These are phyloP conservation scores for Saccharomyces mikatae DNA, from an alignment of 805 yeast species.

Conservation along the genomic window DNA sequence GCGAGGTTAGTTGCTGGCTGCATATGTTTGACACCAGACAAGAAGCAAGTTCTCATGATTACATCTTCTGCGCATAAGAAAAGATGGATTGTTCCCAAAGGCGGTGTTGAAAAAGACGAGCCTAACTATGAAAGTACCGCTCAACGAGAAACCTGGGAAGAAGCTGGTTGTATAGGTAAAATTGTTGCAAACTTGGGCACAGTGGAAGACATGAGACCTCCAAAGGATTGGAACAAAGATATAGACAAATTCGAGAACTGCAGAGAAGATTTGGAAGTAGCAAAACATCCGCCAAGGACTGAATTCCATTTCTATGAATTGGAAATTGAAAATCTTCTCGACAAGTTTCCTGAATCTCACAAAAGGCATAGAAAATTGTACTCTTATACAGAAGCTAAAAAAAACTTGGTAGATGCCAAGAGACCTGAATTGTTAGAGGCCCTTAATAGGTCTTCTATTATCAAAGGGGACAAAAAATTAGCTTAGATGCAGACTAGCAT, in stretches of 20 bases:
- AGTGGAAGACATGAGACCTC: slow-evolving; percentile 53
- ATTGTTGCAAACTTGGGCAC: slow-evolving; percentile 51
- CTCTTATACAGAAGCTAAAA: slow-evolving; percentile 55
- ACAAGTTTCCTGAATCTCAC: slow-evolving; percentile 67
- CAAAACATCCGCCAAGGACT: slow-evolving; percentile 54
- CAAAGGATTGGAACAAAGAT: slow-evolving; percentile 36
- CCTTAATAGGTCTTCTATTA: slow-evolving; percentile 46
- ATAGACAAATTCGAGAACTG: slow-evolving; percentile 14
- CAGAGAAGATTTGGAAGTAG: slow-evolving; percentile 19
- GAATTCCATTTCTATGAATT: slow-evolving; percentile 86
- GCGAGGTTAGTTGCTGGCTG: slow-evolving; percentile 93
- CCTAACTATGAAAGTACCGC: slow-evolving; percentile 44
- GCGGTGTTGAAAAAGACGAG: slow-evolving; percentile 89
- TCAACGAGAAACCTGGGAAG: slow-evolving; percentile 93
- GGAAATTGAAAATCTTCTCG: slow-evolving; percentile 46
- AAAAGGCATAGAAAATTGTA: slow-evolving; percentile 70
- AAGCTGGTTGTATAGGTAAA: slow-evolving; percentile 79
- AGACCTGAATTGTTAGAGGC: slow-evolving; percentile 65
- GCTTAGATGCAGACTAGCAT: neutral
- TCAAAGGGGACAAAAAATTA: slow-evolving; percentile 8
- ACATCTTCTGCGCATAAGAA: slow-evolving; percentile 61
- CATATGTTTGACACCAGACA: slow-evolving; percentile 53
- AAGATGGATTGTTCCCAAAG: slow-evolving; percentile 89
- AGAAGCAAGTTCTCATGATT: slow-evolving; percentile 64
- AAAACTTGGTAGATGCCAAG: slow-evolving; percentile 46